These are phyloP conservation scores for Macaranga tanarius DNA, from an alignment of 441 rosid species.

Conservation along the genomic window DNA sequence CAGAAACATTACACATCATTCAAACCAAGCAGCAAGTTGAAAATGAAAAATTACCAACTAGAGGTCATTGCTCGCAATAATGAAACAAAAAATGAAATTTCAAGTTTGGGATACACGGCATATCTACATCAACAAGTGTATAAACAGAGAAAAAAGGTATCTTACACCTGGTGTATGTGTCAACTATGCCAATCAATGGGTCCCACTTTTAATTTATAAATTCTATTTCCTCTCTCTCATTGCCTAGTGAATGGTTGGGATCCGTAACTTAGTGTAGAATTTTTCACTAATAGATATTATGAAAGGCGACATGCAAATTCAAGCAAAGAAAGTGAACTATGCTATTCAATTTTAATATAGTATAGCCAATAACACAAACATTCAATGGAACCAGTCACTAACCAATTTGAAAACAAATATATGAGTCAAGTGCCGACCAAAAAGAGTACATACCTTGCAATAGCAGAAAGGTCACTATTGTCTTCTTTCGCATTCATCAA, in stretches of 20 bases:
- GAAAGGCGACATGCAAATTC: neutral
- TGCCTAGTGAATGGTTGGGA: no score
- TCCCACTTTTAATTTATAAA: no score
- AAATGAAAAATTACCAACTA: neutral
- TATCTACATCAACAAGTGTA: neutral
- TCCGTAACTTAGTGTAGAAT: neutral
- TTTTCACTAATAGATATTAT: neutral
- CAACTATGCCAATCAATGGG: no score
- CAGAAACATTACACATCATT: neutral
- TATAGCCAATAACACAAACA: neutral
- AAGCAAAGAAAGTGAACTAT: neutral
- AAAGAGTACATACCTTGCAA: slow-evolving; percentile 63
- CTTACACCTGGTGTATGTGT: no score
- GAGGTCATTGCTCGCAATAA: neutral
- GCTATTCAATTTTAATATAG: no score
- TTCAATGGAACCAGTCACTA: neutral
- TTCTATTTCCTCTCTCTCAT: neutral
- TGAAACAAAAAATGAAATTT: neutral
- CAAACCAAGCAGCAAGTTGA: neutral
- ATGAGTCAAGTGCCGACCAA: neutral
- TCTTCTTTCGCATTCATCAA: slow-evolving; percentile 88
- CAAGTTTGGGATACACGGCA: neutral
- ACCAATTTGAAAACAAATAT: neutral
- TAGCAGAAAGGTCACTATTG: slow-evolving; percentile 85
- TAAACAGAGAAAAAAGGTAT: neutral